phyloP scores from a whole-genome alignment of 2,329 filamentous ascomycete genomes.

The Botrytis fabae region DNA sequence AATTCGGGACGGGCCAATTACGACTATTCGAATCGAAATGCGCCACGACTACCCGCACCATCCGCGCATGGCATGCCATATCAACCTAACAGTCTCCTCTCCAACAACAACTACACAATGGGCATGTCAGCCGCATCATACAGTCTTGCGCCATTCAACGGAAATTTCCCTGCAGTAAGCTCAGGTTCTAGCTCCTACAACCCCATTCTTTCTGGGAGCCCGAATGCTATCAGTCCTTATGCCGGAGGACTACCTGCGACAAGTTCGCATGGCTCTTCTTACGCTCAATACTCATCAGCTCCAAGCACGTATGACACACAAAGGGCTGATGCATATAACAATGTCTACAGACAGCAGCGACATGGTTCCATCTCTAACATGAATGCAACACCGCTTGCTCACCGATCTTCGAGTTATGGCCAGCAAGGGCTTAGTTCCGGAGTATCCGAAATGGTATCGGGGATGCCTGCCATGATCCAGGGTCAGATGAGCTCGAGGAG shows the following conservation, averaged over 20 bases:
- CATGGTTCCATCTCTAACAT: slow-evolving; percentile 35
- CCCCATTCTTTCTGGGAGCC: neutral
- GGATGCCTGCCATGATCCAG: slow-evolving; percentile 13
- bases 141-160: slow-evolving; percentile 20
- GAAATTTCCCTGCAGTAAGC: slow-evolving; percentile 7
- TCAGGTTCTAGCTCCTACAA: slow-evolving; percentile 18
- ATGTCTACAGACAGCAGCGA: slow-evolving; percentile 32
- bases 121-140: slow-evolving; percentile 29
- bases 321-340: slow-evolving; percentile 34
- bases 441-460: slow-evolving; percentile 2
- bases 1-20: neutral
- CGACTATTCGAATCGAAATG: slow-evolving; percentile 33
- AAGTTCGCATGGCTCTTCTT: slow-evolving; percentile 25
- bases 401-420: slow-evolving; percentile 33
- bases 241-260: slow-evolving; percentile 12
- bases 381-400: slow-evolving; percentile 27
- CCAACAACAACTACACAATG: slow-evolving; percentile 31
- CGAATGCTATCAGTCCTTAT: slow-evolving; percentile 21
- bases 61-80: slow-evolving; percentile 30
- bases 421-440: slow-evolving; percentile 14
- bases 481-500: slow-evolving; percentile 7
- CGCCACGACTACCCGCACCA: slow-evolving; percentile 38
- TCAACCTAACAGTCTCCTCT: slow-evolving; percentile 26
- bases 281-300: slow-evolving; percentile 31
- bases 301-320: slow-evolving; percentile 33